Conservation (phyloP, 2,329 filamentous ascomycete genomes). For the Talaromyces amestolkiae region DNA sequence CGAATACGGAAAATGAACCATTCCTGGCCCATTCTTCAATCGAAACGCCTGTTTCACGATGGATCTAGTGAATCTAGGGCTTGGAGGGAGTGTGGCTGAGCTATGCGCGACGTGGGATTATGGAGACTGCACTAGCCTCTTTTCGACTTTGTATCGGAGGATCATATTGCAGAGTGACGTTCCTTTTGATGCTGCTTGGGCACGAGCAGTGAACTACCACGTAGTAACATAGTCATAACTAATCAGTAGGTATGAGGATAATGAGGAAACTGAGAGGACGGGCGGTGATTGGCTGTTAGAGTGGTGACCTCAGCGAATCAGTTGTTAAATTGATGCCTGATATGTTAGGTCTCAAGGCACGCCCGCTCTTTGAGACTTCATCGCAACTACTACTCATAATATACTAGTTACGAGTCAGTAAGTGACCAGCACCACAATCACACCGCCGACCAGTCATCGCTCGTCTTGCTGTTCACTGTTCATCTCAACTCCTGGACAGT, state of each 20-base stretch:
- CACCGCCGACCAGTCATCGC: not conserved
- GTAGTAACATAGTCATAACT: not conserved
- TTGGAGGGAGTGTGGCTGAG: constrained; percentile 5
- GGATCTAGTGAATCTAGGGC: not conserved
- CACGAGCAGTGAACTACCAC: not conserved
- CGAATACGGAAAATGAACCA: not conserved
- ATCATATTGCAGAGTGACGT: not conserved
- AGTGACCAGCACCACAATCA: not conserved
- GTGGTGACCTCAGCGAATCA: not conserved
- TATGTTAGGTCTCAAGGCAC: not conserved
- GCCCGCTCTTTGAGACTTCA: not conserved
- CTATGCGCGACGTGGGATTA: not conserved
- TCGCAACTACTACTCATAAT: not conserved
- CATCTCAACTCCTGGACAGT: not conserved
- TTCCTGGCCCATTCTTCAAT: not conserved
- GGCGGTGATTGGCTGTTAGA: not conserved
- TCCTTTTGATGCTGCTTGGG: not conserved
- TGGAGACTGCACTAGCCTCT: not conserved
- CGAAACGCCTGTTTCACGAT: constrained; percentile 3
- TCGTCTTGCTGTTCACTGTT: not conserved
- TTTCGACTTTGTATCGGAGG: not conserved
- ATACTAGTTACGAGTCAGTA: too few relatives aligned
- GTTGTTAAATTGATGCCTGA: not conserved
- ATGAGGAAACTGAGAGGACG: not conserved
- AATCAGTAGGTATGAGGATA: not conserved